Percentiles rank a stretch among this genome's conserved stretches.
Conservation (phyloP, 2,329 filamentous ascomycete species). For the Apiospora koreana region DNA sequence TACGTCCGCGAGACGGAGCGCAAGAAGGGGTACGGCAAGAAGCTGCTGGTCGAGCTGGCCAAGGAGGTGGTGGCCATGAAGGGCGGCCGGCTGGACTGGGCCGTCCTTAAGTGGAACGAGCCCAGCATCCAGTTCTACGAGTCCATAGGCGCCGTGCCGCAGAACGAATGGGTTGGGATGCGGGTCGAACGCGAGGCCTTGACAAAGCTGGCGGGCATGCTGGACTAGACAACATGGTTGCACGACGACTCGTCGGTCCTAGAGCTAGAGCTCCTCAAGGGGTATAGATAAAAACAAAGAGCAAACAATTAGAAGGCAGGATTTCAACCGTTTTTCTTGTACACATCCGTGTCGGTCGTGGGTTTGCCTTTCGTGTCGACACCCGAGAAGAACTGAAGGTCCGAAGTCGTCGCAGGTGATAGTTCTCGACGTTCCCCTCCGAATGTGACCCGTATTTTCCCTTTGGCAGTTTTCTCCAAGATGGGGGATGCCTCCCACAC, state of each 20-base stretch:
- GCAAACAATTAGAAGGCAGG: background rate
- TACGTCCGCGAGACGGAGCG: conserved; percentile 74
- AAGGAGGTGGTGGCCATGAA: conserved; percentile 72
- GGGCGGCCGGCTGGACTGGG: conserved; percentile 84
- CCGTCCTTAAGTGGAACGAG: conserved; percentile 90
- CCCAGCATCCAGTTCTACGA: conserved; percentile 87
- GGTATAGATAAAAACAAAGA: background rate
- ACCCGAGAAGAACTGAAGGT: conserved; percentile 51
- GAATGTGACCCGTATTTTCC: conserved; percentile 45
- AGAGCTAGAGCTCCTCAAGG: too few species aligned
- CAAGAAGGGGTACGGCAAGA: conserved; percentile 77
- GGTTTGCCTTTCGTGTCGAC: conserved; percentile 21
- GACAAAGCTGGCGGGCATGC: conserved; percentile 55
- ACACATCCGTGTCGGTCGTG: too few species aligned
- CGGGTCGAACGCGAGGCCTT: conserved; percentile 70
- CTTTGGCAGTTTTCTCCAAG: conserved; percentile 34
- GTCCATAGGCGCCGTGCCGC: conserved; percentile 64
- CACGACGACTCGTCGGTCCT: background rate
- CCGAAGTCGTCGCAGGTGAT: conserved; percentile 32
- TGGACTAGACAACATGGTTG: conserved; percentile 27
- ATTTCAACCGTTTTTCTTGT: background rate
- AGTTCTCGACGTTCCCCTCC: conserved; percentile 35
- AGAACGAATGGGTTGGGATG: conserved; percentile 76
- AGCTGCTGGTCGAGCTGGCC: conserved; percentile 75
- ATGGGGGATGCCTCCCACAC: conserved; percentile 32